Evolutionary conservation across 345 rosid species (phyloP), one percentile per base, ranked within the genome.

Genomic region (Toxicodendron radicans): DNA sequence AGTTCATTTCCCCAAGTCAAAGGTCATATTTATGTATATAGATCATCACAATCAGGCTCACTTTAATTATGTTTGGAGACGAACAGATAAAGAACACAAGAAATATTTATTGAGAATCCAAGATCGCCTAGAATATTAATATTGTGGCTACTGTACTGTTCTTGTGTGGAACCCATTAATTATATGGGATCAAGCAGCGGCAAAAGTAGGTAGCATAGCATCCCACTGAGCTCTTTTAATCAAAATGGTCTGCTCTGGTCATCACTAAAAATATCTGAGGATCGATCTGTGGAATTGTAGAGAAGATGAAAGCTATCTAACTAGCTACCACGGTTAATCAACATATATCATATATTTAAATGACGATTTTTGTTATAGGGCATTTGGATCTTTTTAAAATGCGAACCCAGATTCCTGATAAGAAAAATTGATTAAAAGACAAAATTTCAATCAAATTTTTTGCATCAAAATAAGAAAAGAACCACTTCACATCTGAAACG

Each of bases 201-300:
- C 76, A 27, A 24, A 24, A 46, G 57, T 27, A 12, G 69, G 68
- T 68, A 38, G 33, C 17, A 33, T 33, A 23, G 5, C 18, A 51
- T 38, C 43, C 43, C 52, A 9, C 23, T 20, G 49, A 67, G 14
- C 18, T 59, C 51, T 67, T 59, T 0, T 4, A 51, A 51, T 2
- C 17, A 51, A 51, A 3, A 3, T 51, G 18, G 54, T 13, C 7
- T 63, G 2, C 2, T 38, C 3, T 24, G n/a, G 43, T 60, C 64
- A 60, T 52, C 53, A 51, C 78, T 71, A 79, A 70, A 74, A 75
- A 66, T 59, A 74, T 79, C 68, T 43, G 7, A 3, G 4, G 20
- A 52, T 8, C 41, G 51, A 51, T 33, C 12, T 8, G 6, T 43
- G 21, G 45, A 41, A 5, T 30, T 69, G 32, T 14, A 13, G 38